Conservation (phyloP, 306 rosid genomes). For the Vigna reflexopilosa region DNA sequence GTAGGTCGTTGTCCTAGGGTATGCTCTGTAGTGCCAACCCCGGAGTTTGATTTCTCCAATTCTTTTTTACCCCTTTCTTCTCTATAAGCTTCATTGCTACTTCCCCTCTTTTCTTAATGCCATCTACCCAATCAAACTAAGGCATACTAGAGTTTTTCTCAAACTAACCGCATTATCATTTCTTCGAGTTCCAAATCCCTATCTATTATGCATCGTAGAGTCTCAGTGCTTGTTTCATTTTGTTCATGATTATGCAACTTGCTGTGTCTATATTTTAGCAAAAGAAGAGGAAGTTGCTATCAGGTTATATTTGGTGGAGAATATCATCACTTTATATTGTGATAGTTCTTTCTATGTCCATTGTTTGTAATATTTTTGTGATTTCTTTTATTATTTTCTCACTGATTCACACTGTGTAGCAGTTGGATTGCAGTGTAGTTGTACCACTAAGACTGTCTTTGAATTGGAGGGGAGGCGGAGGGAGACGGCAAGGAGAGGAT, state of each 20-base stretch:
- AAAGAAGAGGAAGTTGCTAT: background rate
- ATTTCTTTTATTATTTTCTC: background rate
- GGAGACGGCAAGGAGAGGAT: no score
- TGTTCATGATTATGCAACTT: background rate
- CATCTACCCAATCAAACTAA: background rate
- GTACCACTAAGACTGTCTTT: background rate
- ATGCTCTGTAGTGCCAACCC: slow-evolving; percentile 98
- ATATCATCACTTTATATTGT: background rate
- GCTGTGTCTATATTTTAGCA: background rate
- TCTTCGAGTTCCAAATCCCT: background rate
- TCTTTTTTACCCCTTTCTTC: slow-evolving; percentile 54
- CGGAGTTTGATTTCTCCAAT: slow-evolving; percentile 90
- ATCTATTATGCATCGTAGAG: background rate
- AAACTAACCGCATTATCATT: background rate
- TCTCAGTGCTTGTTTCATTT: background rate
- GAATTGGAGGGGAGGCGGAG: no score
- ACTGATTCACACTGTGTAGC: background rate
- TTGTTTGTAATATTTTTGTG: background rate
- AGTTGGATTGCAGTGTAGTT: slow-evolving; percentile 1
- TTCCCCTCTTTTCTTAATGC: slow-evolving; percentile 28
- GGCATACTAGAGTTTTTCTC: background rate
- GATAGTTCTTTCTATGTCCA: slow-evolving; percentile 9
- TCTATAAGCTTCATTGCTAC: slow-evolving; percentile 81
- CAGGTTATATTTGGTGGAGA: background rate
- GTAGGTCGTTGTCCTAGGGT: slow-evolving; percentile 90